phyloP scores from a whole-genome alignment of 192 early-diverging fungal genomes.

The Linnemannia exigua region DNA sequence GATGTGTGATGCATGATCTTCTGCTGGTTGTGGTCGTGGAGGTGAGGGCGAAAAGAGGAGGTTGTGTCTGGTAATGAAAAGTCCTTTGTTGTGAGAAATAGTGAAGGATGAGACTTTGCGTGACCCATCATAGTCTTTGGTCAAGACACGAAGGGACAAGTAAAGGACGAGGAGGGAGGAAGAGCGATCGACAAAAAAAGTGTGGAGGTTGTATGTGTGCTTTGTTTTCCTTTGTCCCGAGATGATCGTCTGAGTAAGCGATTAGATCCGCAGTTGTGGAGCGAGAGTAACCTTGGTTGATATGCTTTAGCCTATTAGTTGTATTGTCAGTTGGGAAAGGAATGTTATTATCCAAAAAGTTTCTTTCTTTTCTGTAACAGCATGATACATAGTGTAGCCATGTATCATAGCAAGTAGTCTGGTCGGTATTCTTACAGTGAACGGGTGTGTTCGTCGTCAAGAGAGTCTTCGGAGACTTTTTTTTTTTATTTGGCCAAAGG shows the following conservation, averaged over 20 bases:
- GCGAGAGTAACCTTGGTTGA: not conserved
- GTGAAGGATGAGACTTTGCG: not conserved
- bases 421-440: not conserved
- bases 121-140: not conserved
- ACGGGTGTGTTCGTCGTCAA: not conserved
- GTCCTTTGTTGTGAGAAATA: constrained; percentile 12
- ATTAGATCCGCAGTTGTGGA: not conserved
- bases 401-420: not conserved
- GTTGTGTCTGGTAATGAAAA: not conserved
- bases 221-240: not conserved
- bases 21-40: not conserved
- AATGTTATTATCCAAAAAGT: not conserved
- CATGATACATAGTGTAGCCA: not conserved
- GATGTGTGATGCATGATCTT: not conserved
- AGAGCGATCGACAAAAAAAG: not conserved
- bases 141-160: not conserved
- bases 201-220: not conserved
- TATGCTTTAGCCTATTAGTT: not conserved
- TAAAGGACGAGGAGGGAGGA: too few relatives aligned
- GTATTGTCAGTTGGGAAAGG: not conserved
- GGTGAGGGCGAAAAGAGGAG: not conserved
- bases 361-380: not conserved
- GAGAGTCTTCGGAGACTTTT: not conserved
- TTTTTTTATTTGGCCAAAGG: not conserved
- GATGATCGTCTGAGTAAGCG: not conserved